Evolutionary conservation across 345 rosid genomes (phyloP).

Genomic region (Physaria fendleri): DNA sequence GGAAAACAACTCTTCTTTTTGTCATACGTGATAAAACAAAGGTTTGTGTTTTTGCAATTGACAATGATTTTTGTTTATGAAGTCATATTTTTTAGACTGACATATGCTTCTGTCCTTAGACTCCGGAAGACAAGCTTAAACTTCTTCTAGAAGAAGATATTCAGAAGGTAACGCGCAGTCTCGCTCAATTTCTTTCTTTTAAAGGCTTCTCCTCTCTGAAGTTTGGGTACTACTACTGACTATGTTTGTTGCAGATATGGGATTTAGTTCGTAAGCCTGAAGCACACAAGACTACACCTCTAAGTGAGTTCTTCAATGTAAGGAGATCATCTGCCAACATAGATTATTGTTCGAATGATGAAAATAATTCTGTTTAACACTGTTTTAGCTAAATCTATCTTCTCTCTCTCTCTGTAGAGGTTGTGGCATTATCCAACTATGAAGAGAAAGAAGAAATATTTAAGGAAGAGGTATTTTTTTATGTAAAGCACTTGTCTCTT

Average conservation of each 20-base stretch:
- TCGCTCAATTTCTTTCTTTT: not conserved
- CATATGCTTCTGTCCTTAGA: conserved; percentile 33
- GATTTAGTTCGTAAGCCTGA: conserved; percentile 69
- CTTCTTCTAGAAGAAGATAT: conserved; percentile 65
- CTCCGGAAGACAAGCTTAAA: conserved; percentile 67
- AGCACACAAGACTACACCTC: conserved; percentile 56
- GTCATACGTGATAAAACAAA: conserved; percentile 86
- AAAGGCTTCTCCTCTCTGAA: not conserved
- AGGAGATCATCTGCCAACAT: conserved; percentile 9
- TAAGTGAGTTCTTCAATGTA: conserved; percentile 84
- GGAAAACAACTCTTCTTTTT: conserved; percentile 80
- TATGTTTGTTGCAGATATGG: conserved; percentile 69
- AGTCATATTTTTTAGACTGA: conserved; percentile 5
- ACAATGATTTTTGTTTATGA: not conserved
- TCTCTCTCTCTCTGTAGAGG: conserved; percentile 58
- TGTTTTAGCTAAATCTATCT: not conserved
- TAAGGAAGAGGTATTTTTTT: conserved; percentile 56
- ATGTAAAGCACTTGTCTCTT: not conserved
- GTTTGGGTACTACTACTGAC: conserved; percentile 1
- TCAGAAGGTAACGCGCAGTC: conserved; percentile 47
- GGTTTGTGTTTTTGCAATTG: conserved; percentile 35
- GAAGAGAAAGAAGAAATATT: conserved; percentile 74
- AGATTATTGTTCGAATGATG: not conserved
- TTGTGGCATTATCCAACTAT: conserved; percentile 69
- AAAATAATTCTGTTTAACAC: not conserved